Conservation (phyloP, 1,284 basidiomycete genomes). For the Boletellus dicymbophilus region DNA sequence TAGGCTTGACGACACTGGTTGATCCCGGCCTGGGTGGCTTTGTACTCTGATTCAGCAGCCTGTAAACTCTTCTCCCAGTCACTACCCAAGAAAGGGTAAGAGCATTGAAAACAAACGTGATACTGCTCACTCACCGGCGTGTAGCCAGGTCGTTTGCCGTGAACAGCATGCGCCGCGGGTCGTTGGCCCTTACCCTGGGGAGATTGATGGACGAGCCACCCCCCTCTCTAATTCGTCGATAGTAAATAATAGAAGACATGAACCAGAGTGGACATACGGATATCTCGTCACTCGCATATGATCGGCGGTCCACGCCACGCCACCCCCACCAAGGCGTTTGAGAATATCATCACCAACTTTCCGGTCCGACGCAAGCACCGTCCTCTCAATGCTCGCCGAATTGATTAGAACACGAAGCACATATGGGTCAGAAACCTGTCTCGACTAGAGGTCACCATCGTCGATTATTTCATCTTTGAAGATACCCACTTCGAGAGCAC, state of each 20-base stretch:
- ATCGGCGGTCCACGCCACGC: constrained; percentile 64
- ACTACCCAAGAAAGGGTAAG: constrained; percentile 11
- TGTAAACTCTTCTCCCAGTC: constrained; percentile 30
- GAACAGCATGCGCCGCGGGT: constrained; percentile 53
- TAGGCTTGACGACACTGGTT: constrained; percentile 22
- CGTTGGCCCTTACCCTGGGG: constrained; percentile 37
- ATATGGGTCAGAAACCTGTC: constrained; percentile 72
- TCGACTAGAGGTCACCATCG: constrained; percentile 4
- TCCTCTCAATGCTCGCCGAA: constrained; percentile 69
- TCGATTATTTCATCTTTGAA: not conserved
- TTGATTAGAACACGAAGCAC: constrained; percentile 87
- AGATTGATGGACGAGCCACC: constrained; percentile 51
- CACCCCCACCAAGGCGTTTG: constrained; percentile 43
- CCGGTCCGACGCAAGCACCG: constrained; percentile 66
- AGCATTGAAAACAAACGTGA: not conserved
- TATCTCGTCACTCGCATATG: constrained; percentile 62
- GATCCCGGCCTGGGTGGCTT: constrained; percentile 16
- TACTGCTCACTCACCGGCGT: constrained; percentile 30
- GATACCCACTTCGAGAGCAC: constrained; percentile 74
- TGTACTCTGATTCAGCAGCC: constrained; percentile 29
- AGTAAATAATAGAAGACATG: constrained; percentile 6
- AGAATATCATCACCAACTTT: constrained; percentile 59
- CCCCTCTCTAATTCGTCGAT: constrained; percentile 50
- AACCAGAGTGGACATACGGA: constrained; percentile 43
- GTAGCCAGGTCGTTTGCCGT: constrained; percentile 38